Base-by-base conservation (phyloP, 2,329 filamentous ascomycete species). In the Chaetomiaceae sp. region DNA sequence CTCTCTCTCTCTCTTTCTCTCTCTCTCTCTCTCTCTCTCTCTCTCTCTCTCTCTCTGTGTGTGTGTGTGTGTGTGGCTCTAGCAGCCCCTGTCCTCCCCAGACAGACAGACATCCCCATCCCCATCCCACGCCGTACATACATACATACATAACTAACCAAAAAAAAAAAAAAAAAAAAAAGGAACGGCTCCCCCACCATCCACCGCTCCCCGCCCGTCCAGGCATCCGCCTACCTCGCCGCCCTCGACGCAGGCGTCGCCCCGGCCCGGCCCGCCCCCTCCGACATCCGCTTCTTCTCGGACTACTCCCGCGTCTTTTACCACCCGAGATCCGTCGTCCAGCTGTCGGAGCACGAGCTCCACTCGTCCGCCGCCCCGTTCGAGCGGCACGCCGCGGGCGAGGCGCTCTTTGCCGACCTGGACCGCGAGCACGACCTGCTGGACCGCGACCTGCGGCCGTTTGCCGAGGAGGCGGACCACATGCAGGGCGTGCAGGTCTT, bases 251-350 rank as follows among this genome's bases (percentile, higher is more conserved):
- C 82, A 27, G 90, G 90, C 20, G 67, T 79, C 5, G 69, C 80
- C 3, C 77, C 85, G 5, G 80, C 87, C 77, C 96, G 18, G 13
- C 48, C 25, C 7, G 86, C 79, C 1, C 76, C 83, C 1, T 80
- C 84, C 6, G 80, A 81, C 10, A 87, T 97, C n/a, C 82, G 90
- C 49, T 97, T 94, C 72, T 99, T 94, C 92, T 95, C 90, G 29
- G 94, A 99, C 69, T 97, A 90, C 70, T 95, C 89, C 61, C 83
- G 90, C 23, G 81, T 94, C n/a, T 99, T 84, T 70, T 96, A 88
- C 67, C 91, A 97, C 66, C 94, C 94, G 8, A 83, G 82, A 50
- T 96, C 90, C 11, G 81, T 96, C 49, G 78, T 95, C 9, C 91
- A 95, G 66, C 75, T 97, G 13, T 87, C 87, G 65, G 90, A 96